Conservation (phyloP, 768 basidiomycete species). For the Boletellus sp. region DNA sequence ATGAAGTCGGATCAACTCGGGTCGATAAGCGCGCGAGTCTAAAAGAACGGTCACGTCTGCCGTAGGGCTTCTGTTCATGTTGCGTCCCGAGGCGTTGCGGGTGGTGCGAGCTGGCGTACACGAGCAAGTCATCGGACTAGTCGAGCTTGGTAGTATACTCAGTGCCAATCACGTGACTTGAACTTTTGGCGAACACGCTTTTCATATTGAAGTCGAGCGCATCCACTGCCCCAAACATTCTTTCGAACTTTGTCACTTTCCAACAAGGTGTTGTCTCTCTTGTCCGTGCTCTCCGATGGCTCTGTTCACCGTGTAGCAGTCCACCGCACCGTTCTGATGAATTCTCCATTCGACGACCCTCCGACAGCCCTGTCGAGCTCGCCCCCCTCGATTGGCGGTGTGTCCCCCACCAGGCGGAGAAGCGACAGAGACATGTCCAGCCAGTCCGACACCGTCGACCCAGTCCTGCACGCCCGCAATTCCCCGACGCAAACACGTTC, state of each 20-base stretch:
- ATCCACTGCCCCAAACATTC: too few relatives aligned
- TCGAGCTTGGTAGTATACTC: too few relatives aligned
- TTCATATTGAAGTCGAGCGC: not conserved
- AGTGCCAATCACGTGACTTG: not conserved
- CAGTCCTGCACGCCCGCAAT: constrained; percentile 42
- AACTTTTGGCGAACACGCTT: not conserved
- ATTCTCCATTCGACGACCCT: constrained; percentile 36
- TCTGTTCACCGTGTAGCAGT: not conserved
- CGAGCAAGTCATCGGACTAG: too few relatives aligned
- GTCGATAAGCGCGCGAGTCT: not conserved
- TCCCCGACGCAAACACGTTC: constrained; percentile 64
- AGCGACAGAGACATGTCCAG: constrained; percentile 32
- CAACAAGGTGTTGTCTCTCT: constrained; percentile 15
- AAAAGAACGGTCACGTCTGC: too few relatives aligned
- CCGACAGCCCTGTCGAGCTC: constrained; percentile 34
- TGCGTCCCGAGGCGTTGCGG: not conserved
- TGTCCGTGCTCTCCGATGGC: not conserved
- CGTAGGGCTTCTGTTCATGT: too few relatives aligned
- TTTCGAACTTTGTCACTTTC: not conserved
- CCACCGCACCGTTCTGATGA: constrained; percentile 28
- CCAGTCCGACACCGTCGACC: constrained; percentile 40
- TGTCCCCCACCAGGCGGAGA: constrained; percentile 41
- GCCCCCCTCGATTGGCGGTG: constrained; percentile 38
- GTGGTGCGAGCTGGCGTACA: too few relatives aligned
- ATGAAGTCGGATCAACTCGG: not conserved